Evolutionary conservation across 2,329 filamentous ascomycete species (phyloP).

Genomic region (Aspergillus nomiae): DNA sequence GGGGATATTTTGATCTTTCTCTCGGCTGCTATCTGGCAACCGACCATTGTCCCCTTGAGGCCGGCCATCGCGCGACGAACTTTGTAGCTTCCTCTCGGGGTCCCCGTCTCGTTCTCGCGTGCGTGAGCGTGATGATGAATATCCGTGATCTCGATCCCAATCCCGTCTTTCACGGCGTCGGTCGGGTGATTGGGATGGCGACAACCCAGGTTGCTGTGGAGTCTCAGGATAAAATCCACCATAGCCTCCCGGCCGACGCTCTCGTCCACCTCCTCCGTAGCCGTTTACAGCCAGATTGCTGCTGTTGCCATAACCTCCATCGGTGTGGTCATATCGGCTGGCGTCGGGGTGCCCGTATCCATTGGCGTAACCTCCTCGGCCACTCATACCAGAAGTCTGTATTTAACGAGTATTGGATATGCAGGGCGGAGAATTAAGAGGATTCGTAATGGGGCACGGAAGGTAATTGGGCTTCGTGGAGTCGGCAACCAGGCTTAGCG

Average conservation of each 20-base stretch:
- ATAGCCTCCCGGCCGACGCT: slow-evolving; percentile 46
- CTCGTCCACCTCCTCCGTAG: slow-evolving; percentile 33
- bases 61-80: slow-evolving; percentile 28
- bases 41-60: slow-evolving; percentile 24
- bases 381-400: slow-evolving; percentile 35
- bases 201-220: slow-evolving; percentile 28
- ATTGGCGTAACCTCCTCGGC: slow-evolving; percentile 38
- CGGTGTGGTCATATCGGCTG: slow-evolving; percentile 36
- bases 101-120: slow-evolving; percentile 36
- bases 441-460: slow-evolving; percentile 7
- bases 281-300: slow-evolving; percentile 36
- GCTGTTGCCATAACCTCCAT: slow-evolving; percentile 35
- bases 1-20: slow-evolving; percentile 14
- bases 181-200: slow-evolving; percentile 34
- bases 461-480: slow-evolving; percentile 1
- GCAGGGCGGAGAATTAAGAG: not conserved
- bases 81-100: slow-evolving; percentile 27
- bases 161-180: slow-evolving; percentile 34
- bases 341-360: slow-evolving; percentile 41
- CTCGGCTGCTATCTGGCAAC: slow-evolving; percentile 23
- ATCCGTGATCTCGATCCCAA: slow-evolving; percentile 32
- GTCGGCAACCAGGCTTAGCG: slow-evolving; percentile 6
- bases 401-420: slow-evolving; percentile 3
- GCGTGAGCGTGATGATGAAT: slow-evolving; percentile 38
- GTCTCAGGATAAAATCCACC: slow-evolving; percentile 44